Conservation (phyloP, 371 early-diverging fungal genomes). For the Vavraia culicis region DNA sequence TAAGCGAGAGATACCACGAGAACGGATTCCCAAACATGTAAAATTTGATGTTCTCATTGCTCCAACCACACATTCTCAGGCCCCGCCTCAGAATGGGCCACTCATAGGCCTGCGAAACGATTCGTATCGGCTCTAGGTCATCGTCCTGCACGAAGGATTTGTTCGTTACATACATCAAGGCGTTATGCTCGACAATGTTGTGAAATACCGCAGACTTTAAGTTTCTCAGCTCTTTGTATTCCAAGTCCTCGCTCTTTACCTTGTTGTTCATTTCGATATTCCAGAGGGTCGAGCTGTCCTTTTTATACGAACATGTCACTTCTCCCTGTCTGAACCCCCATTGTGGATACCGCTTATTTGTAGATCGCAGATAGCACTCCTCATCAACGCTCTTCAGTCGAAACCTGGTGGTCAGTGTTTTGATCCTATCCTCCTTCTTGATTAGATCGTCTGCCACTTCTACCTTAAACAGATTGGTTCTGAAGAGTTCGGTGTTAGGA, state of each 20-base stretch:
- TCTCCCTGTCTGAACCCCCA: conserved; percentile 95
- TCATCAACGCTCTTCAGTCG: conserved; percentile 55
- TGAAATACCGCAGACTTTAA: conserved; percentile 47
- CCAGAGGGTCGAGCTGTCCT: conserved; percentile 60
- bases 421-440: conserved; percentile 36
- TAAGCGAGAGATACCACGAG: conserved; percentile 66
- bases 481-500: conserved; percentile 38
- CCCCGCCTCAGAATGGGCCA: conserved; percentile 79
- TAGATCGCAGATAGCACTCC: conserved; percentile 61
- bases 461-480: conserved; percentile 20
- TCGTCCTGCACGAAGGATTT: conserved; percentile 83
- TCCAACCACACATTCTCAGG: conserved; percentile 87
- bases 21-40: conserved; percentile 82
- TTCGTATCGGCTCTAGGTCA: conserved; percentile 62
- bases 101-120: conserved; percentile 64
- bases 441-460: conserved; percentile 23
- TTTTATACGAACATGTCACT: conserved; percentile 57
- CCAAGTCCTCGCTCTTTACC: conserved; percentile 1
- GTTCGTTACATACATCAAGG: conserved; percentile 85
- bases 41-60: conserved; percentile 60
- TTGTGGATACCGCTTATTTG: conserved; percentile 61
- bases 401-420: conserved; percentile 61
- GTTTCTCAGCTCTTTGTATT: conserved; percentile 10
- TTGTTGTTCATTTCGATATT: conserved; percentile 65
- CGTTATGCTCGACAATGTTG: conserved; percentile 71